A percentile compares a stretch with the other conserved stretches of the same genome.
These are phyloP conservation scores for Peniophora sp. DNA, from an alignment of 1,284 basidiomycete species.

Conservation along the genomic window DNA sequence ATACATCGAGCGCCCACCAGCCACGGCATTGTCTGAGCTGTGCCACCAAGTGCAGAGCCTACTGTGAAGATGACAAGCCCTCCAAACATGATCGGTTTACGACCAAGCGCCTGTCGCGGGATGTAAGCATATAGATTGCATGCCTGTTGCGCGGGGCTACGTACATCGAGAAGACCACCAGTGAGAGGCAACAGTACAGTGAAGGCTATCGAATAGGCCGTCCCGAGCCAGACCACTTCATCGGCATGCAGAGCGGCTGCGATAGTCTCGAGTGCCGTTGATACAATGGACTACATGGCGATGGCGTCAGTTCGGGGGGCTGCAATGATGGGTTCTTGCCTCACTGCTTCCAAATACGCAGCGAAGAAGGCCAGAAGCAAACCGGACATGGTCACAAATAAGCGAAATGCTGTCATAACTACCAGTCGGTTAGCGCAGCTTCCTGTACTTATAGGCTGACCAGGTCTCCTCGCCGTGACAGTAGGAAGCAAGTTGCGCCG, in stretches of 20 bases:
- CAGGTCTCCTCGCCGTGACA: too few species aligned
- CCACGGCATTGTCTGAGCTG: slow-evolving; percentile 1
- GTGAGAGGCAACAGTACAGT: slow-evolving; percentile 3
- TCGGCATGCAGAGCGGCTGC: neutral
- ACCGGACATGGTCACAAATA: neutral
- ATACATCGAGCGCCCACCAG: slow-evolving; percentile 3
- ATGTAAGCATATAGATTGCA: too few species aligned
- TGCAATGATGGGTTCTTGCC: neutral
- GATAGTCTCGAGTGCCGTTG: slow-evolving; percentile 4
- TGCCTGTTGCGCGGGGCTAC: neutral
- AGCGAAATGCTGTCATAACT: too few species aligned
- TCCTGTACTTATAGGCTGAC: too few species aligned
- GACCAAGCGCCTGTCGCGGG: neutral
- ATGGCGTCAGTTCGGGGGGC: neutral
- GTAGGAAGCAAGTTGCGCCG: too few species aligned
- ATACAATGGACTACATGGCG: neutral
- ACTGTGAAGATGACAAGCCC: slow-evolving; percentile 1
- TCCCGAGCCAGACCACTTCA: slow-evolving; percentile 7
- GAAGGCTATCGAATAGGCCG: slow-evolving; percentile 2
- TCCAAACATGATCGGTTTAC: slow-evolving; percentile 1
- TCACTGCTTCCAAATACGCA: neutral
- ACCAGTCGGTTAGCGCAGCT: too few species aligned
- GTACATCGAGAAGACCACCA: slow-evolving; percentile 1
- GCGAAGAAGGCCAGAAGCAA: neutral
- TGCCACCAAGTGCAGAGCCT: slow-evolving; percentile 1